Evolutionary conservation across 192 early-diverging fungal species (phyloP).

Genomic region (Powellomyces hirtus): DNA sequence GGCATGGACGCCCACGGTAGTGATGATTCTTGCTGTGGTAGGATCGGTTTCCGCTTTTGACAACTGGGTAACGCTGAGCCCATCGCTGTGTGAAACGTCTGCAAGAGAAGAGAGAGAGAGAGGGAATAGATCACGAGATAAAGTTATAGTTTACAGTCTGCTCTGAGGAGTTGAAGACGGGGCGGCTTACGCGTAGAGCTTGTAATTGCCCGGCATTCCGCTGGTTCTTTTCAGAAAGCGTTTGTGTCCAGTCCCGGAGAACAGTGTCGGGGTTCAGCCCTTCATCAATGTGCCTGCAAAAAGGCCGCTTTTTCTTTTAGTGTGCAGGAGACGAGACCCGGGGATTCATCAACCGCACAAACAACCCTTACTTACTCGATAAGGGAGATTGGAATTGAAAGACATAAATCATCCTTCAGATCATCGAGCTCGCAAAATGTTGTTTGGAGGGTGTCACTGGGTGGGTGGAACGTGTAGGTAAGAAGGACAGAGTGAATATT

Average conservation of each 20-base stretch:
- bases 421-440: neutral
- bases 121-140: too few relatives aligned
- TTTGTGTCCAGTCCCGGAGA: constrained; percentile 28
- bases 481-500: neutral
- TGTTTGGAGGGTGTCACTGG: neutral
- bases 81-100: too few relatives aligned
- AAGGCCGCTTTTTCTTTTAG: too few relatives aligned
- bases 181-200: constrained; percentile 26
- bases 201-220: constrained; percentile 40
- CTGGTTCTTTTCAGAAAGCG: constrained; percentile 50
- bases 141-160: too few relatives aligned
- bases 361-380: neutral
- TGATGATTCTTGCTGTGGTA: too few relatives aligned
- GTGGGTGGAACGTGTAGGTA: neutral
- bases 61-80: too few relatives aligned
- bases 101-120: too few relatives aligned
- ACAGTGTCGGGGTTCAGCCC: constrained; percentile 39
- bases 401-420: neutral
- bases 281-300: constrained; percentile 33
- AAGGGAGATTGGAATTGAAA: neutral
- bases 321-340: neutral
- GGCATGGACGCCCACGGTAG: too few relatives aligned
- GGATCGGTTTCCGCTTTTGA: too few relatives aligned
- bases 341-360: neutral
- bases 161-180: too few relatives aligned